Evolutionary conservation across 2,329 filamentous ascomycete species (phyloP).

Genomic region (Pestalotiopsis sp.): DNA sequence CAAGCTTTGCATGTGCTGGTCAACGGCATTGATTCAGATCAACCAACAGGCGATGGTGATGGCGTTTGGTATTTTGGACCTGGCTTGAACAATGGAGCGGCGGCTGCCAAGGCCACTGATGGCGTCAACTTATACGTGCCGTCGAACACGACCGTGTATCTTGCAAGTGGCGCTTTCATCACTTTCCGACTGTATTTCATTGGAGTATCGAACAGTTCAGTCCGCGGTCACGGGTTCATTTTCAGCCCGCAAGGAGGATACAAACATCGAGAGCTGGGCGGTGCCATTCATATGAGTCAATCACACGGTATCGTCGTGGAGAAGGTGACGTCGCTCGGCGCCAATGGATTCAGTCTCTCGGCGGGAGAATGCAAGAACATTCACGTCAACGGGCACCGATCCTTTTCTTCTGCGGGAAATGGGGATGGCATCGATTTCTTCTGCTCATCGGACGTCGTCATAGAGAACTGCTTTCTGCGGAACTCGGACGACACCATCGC

Average conservation of each 20-base stretch:
- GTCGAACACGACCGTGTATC: neutral
- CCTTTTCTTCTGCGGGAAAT: neutral
- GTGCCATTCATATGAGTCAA: neutral
- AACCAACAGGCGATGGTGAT: neutral
- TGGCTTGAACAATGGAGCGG: neutral
- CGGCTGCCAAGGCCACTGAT: neutral
- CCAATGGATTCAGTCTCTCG: neutral
- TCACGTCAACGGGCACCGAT: neutral
- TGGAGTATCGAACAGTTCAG: neutral
- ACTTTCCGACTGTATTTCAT: neutral
- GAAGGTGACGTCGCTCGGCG: neutral
- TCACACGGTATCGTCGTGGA: neutral
- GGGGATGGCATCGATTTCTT: slow-evolving; percentile 5
- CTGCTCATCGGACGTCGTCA: neutral
- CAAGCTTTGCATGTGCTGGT: slow-evolving; percentile 1
- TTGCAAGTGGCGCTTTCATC: neutral
- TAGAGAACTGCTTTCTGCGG: neutral
- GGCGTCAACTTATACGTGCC: neutral
- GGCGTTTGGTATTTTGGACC: neutral
- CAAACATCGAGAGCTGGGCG: neutral
- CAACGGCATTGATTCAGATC: neutral
- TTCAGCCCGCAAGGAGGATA: neutral
- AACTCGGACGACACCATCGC: slow-evolving; percentile 4
- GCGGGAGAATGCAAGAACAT: neutral
- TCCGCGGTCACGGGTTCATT: neutral